Evolutionary conservation across 352 stramenopile genomes (phyloP).

Genomic region (Phytophthora fragariaefolia): DNA sequence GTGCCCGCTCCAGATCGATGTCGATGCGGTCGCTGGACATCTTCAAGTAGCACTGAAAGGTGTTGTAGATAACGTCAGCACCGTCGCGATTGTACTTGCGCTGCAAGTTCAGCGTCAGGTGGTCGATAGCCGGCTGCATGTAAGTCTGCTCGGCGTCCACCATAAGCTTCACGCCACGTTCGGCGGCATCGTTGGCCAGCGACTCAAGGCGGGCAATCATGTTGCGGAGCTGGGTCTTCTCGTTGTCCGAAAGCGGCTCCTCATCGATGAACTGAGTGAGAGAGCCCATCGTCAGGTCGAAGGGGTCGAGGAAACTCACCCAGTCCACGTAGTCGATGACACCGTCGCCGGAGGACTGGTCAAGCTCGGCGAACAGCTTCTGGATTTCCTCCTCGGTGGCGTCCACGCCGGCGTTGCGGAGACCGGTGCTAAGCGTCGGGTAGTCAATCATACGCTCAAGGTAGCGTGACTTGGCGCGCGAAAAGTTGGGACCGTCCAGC

Average conservation of each 20-base stretch:
- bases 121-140: constrained; percentile 98
- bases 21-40: constrained; percentile 89
- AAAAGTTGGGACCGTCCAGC: constrained; percentile 90
- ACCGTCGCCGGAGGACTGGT: constrained; percentile 69
- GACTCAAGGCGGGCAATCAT: constrained; percentile 89
- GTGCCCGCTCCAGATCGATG: constrained; percentile 92
- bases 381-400: constrained; percentile 71
- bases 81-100: constrained; percentile 91
- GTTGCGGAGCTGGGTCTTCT: constrained; percentile 92
- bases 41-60: constrained; percentile 99
- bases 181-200: constrained; percentile 73
- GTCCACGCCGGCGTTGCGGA: constrained; percentile 71
- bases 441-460: constrained; percentile 85
- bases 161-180: constrained; percentile 93
- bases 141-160: constrained; percentile 98
- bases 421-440: constrained; percentile 69
- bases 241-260: constrained; percentile 76
- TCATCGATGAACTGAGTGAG: constrained; percentile 90
- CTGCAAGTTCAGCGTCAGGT: constrained; percentile 89
- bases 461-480: constrained; percentile 82
- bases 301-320: constrained; percentile 92
- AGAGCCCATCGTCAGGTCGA: constrained; percentile 89
- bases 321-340: constrained; percentile 96
- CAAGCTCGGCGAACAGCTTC: constrained; percentile 70
- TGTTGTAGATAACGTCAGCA: constrained; percentile 95